Base-by-base conservation (phyloP, 2,329 filamentous ascomycete species). In the Magnaporthiopsis incrustans region DNA sequence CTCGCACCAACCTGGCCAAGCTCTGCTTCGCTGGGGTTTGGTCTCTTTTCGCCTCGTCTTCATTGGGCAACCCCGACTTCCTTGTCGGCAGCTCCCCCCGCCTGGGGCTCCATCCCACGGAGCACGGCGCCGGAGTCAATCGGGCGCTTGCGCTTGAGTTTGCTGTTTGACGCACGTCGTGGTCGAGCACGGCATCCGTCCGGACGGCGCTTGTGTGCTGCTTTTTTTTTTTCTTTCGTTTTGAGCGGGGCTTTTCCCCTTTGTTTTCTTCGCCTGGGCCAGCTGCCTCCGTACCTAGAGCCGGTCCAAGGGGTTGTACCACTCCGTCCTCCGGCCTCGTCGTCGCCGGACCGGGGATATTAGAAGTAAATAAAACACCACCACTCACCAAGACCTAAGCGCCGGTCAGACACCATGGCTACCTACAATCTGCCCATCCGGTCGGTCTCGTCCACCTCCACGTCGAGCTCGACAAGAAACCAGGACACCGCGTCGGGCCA, bases 401-500 rank as follows among this genome's bases (percentile, higher is more conserved):
- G 14, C 44, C 44, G 6, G 44, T 22, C n/a, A 53, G 22, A 53
- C 18, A 11, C 44, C 44, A 53, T 53, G 44, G 44, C 44, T 25
- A 61, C 26, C 60, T 61, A 56, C 73, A 81, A 79, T 66, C 74
- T 84, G 50, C 82, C 83, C 62, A 70, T 84, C 67, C 81, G 81
- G 66, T 74, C 50, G 27, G 27, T 53, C 60, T 61, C 60, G 38
- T n/a, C 44, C 22, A 33, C 58, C 10, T 59, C 56, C 26, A 44
- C 77, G 22, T 4, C 44, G 44, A 53, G 44, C 65, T 76, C 78
- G 63, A 73, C 73, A 66, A 80, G 82, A 68, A 85, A 84, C 69
- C 79, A 82, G 72, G 80, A 82, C 64, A 85, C 84, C 71, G 84
- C 81, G 63, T 53, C 60, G 25, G 80, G 75, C 67, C 82, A 83